These are phyloP conservation scores for Salix exigua DNA, from an alignment of 345 rosid species.

Conservation along the genomic window DNA sequence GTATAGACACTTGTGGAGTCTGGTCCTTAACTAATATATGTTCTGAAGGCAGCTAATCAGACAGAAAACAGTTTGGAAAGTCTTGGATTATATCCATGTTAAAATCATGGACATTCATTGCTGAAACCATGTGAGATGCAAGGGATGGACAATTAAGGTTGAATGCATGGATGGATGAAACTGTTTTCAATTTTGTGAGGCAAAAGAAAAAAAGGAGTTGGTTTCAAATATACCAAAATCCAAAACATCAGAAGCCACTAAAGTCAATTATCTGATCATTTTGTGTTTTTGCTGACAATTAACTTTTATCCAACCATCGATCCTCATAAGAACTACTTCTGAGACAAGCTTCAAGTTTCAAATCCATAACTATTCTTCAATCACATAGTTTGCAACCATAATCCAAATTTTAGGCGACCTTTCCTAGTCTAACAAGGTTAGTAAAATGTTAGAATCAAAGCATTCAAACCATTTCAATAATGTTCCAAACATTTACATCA, in stretches of 20 bases:
- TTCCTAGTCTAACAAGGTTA: background rate
- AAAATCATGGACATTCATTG: background rate
- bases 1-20: background rate
- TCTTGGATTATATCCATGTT: background rate
- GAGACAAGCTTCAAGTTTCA: background rate
- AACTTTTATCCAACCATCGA: background rate
- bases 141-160: background rate
- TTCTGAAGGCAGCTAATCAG: background rate
- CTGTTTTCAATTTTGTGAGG: background rate
- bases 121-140: background rate
- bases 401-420: background rate
- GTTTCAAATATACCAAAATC: background rate
- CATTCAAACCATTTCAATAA: background rate
- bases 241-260: background rate
- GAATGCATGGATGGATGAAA: background rate
- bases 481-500: background rate
- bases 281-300: background rate
- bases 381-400: background rate
- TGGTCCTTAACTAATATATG: background rate
- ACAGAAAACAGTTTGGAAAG: background rate
- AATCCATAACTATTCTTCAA: background rate
- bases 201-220: background rate
- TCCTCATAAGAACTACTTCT: background rate
- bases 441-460: background rate
- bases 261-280: background rate